Evolutionary conservation across 2,329 filamentous ascomycete species (phyloP), one percentile per base, ranked within the genome.

Genomic region (Colletotrichum caudatum): DNA sequence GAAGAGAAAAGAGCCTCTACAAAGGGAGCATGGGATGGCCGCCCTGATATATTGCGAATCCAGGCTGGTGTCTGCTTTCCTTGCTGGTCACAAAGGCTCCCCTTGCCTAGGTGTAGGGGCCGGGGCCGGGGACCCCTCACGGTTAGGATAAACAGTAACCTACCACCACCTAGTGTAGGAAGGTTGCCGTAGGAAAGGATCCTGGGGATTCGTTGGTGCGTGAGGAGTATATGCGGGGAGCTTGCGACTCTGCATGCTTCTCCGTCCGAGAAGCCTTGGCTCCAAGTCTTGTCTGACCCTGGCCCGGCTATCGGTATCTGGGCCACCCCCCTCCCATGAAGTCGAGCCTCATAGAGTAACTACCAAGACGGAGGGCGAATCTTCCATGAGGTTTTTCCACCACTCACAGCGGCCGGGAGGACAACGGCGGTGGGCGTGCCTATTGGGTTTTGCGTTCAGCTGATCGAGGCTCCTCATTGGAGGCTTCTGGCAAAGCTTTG

Each of bases 301-400:
- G 9, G 60, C 46, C 39, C 59, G 71, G 23, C 37, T 51, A 54
- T 54, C 71, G 56, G 65, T 72, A 53, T 37, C 48, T 72, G 57
- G 46, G 26, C 39, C 51, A n/a, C n/a, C n/a, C n/a, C n/a, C n/a
- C n/a, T n/a, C 58, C 54, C 64, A 59, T 44, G 53, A 64, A 58
- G 73, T 67, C 70, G 72, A 74, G 70, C 72, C 72, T 69, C 72
- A 74, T 58, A 37, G 50, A 64, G 39, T 59, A n/a, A n/a, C n/a
- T n/a, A 72, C 66, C 67, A 72, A 70, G 72, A 73, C 72, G 73
- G 73, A 73, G 60, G 71, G 66, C 35, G 57, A 73, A 74, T 74
- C 67, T 12, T 71, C 71, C 71, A 71, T 64, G 23, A 39, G 64
- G 69, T 73, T 74, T 74, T 74, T 73, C 73, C 73, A 73, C 73